These are phyloP conservation scores for Globisporangium takayamanum DNA, from an alignment of 352 stramenopile genomes.

Conservation along the genomic window DNA sequence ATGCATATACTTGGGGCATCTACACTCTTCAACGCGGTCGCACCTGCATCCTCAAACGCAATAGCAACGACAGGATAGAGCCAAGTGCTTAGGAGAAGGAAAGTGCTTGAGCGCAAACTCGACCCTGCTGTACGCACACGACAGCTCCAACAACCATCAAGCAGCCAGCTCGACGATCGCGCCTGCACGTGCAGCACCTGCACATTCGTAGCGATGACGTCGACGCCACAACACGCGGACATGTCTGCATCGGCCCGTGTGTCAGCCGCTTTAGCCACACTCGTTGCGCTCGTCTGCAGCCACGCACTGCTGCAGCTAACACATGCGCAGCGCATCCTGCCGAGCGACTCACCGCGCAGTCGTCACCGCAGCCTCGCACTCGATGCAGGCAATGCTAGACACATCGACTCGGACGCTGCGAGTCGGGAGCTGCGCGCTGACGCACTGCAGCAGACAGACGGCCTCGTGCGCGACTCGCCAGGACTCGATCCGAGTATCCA, in stretches of 20 bases:
- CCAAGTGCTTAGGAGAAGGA: too few species aligned
- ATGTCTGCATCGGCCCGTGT: not conserved
- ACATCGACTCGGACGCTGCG: conserved; percentile 6
- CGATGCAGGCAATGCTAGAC: not conserved
- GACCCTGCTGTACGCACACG: not conserved
- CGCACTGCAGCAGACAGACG: conserved; percentile 9
- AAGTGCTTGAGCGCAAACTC: too few species aligned
- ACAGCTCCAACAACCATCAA: not conserved
- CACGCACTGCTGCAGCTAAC: not conserved
- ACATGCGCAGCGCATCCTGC: not conserved
- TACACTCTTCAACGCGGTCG: not conserved
- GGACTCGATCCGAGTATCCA: conserved; percentile 42
- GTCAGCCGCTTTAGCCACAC: not conserved
- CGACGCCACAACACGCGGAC: too few species aligned
- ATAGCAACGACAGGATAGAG: too few species aligned
- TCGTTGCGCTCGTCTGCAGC: not conserved
- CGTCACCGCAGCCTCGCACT: not conserved
- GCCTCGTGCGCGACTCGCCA: conserved; percentile 43
- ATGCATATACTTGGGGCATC: not conserved
- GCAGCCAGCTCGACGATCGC: too few species aligned
- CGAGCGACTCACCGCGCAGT: not conserved
- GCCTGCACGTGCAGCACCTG: too few species aligned
- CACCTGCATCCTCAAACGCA: too few species aligned
- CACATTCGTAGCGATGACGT: too few species aligned
- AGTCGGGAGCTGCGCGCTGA: not conserved